phyloP scores from a whole-genome alignment of 2,329 filamentous ascomycete species.

The Aspergillus texensis region DNA sequence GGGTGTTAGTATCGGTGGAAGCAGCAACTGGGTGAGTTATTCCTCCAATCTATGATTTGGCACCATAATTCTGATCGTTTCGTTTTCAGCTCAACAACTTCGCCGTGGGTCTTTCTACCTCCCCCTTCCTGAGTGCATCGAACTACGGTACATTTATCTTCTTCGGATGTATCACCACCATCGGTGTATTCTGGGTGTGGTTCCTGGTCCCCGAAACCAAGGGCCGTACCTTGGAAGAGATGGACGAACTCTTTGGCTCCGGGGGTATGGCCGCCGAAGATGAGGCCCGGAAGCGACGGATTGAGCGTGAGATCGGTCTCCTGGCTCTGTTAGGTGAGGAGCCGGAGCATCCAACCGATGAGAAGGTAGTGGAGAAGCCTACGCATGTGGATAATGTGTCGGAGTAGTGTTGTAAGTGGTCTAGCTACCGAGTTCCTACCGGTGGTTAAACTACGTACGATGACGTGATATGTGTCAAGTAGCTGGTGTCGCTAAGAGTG shows the following conservation, averaged over 20 bases:
- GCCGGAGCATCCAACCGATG: conserved; percentile 6
- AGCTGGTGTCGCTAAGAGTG: not conserved
- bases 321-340: conserved; percentile 32
- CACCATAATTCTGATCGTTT: not conserved
- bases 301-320: conserved; percentile 35
- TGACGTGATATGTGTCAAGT: not conserved
- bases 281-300: conserved; percentile 27
- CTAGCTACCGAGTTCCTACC: not conserved
- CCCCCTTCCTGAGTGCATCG: conserved; percentile 65
- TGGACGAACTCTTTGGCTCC: conserved; percentile 42
- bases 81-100: conserved; percentile 56
- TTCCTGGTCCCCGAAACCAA: conserved; percentile 41
- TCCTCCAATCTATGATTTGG: no score
- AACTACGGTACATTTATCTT: conserved; percentile 72
- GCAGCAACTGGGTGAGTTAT: conserved; percentile 37
- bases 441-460: not conserved
- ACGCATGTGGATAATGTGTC: conserved; percentile 4
- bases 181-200: conserved; percentile 31
- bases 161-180: conserved; percentile 56
- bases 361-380: conserved; percentile 14
- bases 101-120: conserved; percentile 70
- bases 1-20: conserved; percentile 36
- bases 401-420: not conserved
- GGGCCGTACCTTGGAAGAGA: conserved; percentile 42
- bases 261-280: conserved; percentile 33